These are phyloP conservation scores for Lotmaria passim DNA, from an alignment of 208 protist genomes.

Conservation along the genomic window DNA sequence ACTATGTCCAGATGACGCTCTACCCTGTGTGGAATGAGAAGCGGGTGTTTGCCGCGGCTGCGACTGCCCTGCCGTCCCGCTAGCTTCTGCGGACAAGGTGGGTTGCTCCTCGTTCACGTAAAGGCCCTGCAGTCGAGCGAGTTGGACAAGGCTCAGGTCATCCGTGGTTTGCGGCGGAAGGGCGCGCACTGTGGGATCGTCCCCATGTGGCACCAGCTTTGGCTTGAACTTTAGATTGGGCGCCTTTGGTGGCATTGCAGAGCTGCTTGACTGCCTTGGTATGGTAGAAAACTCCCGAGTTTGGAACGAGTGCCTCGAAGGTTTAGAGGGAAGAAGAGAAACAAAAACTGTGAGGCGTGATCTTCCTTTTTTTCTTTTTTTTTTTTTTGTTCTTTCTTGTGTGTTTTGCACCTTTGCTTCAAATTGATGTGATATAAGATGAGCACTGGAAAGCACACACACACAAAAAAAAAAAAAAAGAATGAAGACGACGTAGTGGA, in stretches of 20 bases:
- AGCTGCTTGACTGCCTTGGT: background rate
- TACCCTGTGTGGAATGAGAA: background rate
- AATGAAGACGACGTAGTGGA: too few relatives aligned
- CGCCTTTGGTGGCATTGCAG: conserved; percentile 68
- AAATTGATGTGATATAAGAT: too few relatives aligned
- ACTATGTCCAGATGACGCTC: conserved; percentile 11
- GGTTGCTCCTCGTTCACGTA: conserved; percentile 33
- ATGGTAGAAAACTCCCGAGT: background rate
- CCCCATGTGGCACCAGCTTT: conserved; percentile 47
- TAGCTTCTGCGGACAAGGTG: background rate
- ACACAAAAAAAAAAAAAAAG: too few relatives aligned
- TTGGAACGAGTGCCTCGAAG: background rate
- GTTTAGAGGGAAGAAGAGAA: too few relatives aligned
- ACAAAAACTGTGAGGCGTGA: too few relatives aligned
- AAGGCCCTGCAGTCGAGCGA: conserved; percentile 60
- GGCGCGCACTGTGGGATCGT: conserved; percentile 22
- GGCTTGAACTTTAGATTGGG: conserved; percentile 77
- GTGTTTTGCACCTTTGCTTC: too few relatives aligned
- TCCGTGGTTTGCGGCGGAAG: conserved; percentile 12
- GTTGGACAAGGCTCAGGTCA: conserved; percentile 60
- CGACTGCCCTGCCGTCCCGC: background rate
- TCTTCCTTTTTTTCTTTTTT: too few relatives aligned
- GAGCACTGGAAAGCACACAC: too few relatives aligned
- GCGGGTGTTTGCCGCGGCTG: background rate
- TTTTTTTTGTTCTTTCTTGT: too few relatives aligned